These are phyloP conservation scores for Boletus vinaceobasis DNA, from an alignment of 768 basidiomycete genomes.

Conservation along the genomic window DNA sequence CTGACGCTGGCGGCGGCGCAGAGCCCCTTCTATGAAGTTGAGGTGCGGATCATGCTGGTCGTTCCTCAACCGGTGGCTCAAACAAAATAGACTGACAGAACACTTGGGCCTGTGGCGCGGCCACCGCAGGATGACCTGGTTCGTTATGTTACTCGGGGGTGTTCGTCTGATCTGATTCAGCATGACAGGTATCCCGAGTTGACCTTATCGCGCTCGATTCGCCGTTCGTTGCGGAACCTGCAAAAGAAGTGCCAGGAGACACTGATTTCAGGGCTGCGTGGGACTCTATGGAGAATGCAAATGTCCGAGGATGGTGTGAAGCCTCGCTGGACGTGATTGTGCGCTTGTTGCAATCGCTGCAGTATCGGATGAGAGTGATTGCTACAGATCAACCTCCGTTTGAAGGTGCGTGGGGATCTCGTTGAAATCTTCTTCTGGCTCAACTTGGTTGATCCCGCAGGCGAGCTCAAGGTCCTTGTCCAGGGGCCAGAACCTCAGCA, in stretches of 20 bases:
- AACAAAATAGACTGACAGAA: constrained; percentile 9
- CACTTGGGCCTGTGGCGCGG: neutral
- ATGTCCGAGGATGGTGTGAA: constrained; percentile 69
- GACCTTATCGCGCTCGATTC: constrained; percentile 78
- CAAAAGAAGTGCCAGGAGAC: constrained; percentile 13
- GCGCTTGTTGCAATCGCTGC: constrained; percentile 49
- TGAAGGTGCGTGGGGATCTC: constrained; percentile 41
- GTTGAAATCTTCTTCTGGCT: neutral
- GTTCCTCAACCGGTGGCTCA: constrained; percentile 1
- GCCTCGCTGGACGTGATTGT: constrained; percentile 51
- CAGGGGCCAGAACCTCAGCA: constrained; percentile 21
- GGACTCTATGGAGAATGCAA: constrained; percentile 46
- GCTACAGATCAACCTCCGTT: constrained; percentile 56
- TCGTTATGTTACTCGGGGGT: constrained; percentile 3
- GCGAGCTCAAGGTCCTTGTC: constrained; percentile 63
- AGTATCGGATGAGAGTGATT: constrained; percentile 46
- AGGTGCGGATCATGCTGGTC: constrained; percentile 18
- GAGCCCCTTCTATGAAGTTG: constrained; percentile 7
- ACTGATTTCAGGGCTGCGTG: constrained; percentile 56
- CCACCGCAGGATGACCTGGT: constrained; percentile 20
- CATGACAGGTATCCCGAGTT: constrained; percentile 31
- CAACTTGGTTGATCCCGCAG: constrained; percentile 32
- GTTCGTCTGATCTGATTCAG: constrained; percentile 11
- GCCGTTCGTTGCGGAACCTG: constrained; percentile 55
- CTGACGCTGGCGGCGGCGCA: constrained; percentile 25